Evolutionary conservation across 2,329 filamentous ascomycete genomes (phyloP).

Genomic region (Clonostachys chloroleuca): DNA sequence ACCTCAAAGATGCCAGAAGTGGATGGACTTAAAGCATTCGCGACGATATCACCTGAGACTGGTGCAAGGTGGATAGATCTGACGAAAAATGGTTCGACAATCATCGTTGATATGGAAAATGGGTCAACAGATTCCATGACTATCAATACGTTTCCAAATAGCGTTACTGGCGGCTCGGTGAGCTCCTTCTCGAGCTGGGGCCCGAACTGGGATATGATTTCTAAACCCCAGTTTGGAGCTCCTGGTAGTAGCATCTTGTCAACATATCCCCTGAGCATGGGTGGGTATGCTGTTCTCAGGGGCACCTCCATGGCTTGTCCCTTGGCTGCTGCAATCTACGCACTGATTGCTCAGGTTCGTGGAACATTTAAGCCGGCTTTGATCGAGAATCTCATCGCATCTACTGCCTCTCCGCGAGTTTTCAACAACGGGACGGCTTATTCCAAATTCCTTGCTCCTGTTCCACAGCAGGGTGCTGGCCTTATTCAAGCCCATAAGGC

Average conservation of each 20-base stretch:
- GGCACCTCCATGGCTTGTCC: constrained; percentile 44
- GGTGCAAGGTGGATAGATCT: constrained; percentile 37
- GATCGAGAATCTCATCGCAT: constrained; percentile 43
- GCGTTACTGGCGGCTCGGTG: constrained; percentile 11
- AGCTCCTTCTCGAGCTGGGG: constrained; percentile 32
- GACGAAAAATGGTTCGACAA: constrained; percentile 34
- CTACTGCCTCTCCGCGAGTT: constrained; percentile 40
- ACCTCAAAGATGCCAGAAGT: too few relatives aligned
- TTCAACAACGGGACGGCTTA: constrained; percentile 37
- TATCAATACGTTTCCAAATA: constrained; percentile 42
- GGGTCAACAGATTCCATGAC: too few relatives aligned
- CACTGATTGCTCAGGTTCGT: constrained; percentile 33
- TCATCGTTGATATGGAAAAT: too few relatives aligned
- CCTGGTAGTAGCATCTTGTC: constrained; percentile 36
- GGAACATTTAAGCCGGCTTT: constrained; percentile 39
- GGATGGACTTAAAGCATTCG: constrained; percentile 25
- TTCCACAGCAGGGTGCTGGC: constrained; percentile 57
- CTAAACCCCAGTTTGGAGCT: constrained; percentile 30
- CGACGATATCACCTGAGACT: constrained; percentile 32
- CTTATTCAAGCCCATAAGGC: constrained; percentile 57
- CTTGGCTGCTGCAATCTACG: constrained; percentile 28
- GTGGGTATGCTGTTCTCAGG: constrained; percentile 29
- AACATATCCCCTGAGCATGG: constrained; percentile 32
- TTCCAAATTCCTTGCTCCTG: constrained; percentile 37
- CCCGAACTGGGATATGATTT: constrained; percentile 29